Base-by-base conservation (phyloP, 305 asterid genomes). In the Lippia alba region DNA sequence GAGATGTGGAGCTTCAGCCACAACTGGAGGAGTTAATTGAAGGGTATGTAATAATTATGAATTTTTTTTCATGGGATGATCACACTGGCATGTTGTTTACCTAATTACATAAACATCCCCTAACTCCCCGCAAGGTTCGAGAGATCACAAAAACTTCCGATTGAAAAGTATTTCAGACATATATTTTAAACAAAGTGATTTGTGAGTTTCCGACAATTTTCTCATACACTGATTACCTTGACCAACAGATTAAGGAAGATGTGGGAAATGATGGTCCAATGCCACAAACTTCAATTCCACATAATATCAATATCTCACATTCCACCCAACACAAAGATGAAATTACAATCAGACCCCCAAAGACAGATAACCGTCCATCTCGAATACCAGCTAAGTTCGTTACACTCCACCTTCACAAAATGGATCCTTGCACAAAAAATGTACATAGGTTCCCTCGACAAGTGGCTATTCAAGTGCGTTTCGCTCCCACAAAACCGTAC, bases 1-100 rank as follows among this genome's bases (percentile, higher is more conserved):
- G 93, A 78, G 93, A 87, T 64, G 56, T 68, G 33, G 90, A 87
- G 70, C 90, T 87, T 62, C 93, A 85, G 75, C 93, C 90, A 50
- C 93, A 87, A 78, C 83, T 87, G 36, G 90, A 87, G 80, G 93
- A 87, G 74, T 82, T 87, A 82, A 85, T 87, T 41, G 87, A 80
- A 69, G 90, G 93, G 93, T 83, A 81, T 50, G 86, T 3, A 36
- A 8, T 74, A 24, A 40, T 61, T 68, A 11, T 33, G 6, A 59
- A 15, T 60, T 15, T 60, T 41, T 58, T 51, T 59, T 34, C 20
- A 3, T 15, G 4, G 3, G 11, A 24, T 24, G 30, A 24, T 24
- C 3, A 24, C 30, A 1, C 30, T 3, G 30, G 3, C 30, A 24
- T 24, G 30, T 1, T 1, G 30, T 24, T 24, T 24, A 24, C 30